Base-by-base conservation (phyloP, 2,329 filamentous ascomycete species). In the Aspergillus jensenii region DNA sequence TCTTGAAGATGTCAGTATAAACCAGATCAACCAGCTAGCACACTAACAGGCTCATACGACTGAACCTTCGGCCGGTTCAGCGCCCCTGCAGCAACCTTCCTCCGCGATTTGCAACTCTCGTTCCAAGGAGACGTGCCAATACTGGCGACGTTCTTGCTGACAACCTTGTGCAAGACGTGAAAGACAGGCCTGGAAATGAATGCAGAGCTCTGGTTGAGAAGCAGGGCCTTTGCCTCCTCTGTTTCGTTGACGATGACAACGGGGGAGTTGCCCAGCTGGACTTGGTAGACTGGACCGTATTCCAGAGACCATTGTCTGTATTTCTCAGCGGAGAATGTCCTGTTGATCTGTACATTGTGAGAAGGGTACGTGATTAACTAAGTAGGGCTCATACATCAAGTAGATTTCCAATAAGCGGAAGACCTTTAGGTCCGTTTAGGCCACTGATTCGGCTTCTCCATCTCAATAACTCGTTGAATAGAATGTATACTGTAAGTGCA, bases 51-150 rank as follows among this genome's bases (percentile, higher is more conserved):
- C 14, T 37, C 35, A 37, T 37, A 37, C 35, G 35, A 37, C 15
- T 37, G 35, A n/a, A 53, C 51, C 19, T 53, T 53, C 7, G 51
- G 51, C 19, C 51, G 40, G 23, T 53, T 53, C 51, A 53, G 45
- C 2, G 51, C 51, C 9, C 40, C 27, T 8, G 23, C 51, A 6
- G 51, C 51, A 23, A 53, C 25, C 51, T 53, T 53, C 2, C 51
- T 12, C 9, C 51, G 40, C n/a, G 43, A 44, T 4, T 53, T 53
- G 23, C 51, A 53, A 19, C 51, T 53, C 41, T 46, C 51, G 23
- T 53, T 37, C 51, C 51, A 53, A 4, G 51, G 51, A n/a, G 40
- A 45, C 6, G 41, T 53, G 3, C 51, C 51, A 6, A 53, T 46
- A 23, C 51, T 53, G 0, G 51, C 51, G 4, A 53, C 51, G n/a